phyloP scores from a whole-genome alignment of 2,329 filamentous ascomycete species.

The Niveomyces coronatus region DNA sequence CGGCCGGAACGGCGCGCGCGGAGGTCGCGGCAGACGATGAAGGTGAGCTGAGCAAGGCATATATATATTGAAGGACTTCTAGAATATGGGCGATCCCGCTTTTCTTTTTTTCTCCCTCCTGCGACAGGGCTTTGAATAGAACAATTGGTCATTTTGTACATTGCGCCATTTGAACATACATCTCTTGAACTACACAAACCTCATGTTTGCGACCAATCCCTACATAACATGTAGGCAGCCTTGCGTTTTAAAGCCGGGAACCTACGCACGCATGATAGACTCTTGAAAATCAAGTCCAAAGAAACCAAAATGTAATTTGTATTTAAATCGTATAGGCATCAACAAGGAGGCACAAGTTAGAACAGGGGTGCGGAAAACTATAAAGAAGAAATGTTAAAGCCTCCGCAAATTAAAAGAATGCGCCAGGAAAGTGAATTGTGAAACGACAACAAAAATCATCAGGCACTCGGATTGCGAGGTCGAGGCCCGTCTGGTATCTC shows the following conservation, averaged over 20 bases:
- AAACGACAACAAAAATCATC: slow-evolving; percentile 5
- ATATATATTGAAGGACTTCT: too few relatives aligned
- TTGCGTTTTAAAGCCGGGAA: too few relatives aligned
- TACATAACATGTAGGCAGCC: too few relatives aligned
- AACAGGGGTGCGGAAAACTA: neutral
- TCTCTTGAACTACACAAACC: too few relatives aligned
- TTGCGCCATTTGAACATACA: too few relatives aligned
- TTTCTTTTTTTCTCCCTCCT: too few relatives aligned
- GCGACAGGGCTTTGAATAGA: too few relatives aligned
- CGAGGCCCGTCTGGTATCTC: slow-evolving; percentile 9
- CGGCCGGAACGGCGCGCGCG: slow-evolving; percentile 2
- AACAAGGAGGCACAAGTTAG: too few relatives aligned
- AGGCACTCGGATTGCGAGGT: slow-evolving; percentile 4
- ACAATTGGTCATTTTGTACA: too few relatives aligned
- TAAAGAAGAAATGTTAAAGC: slow-evolving; percentile 2
- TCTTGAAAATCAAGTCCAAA: neutral
- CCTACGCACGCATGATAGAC: neutral
- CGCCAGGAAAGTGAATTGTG: slow-evolving; percentile 4
- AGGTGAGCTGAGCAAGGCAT: too few relatives aligned
- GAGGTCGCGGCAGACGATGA: slow-evolving; percentile 4
- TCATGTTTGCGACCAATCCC: too few relatives aligned
- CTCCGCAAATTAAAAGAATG: slow-evolving; percentile 8
- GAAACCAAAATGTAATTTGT: slow-evolving; percentile 1
- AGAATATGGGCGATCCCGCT: too few relatives aligned
- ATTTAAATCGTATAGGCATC: slow-evolving; percentile 7